A percentile compares a stretch with the other conserved stretches of the same genome.
These are phyloP conservation scores for Cucurbitaria berberidis DNA, from an alignment of 2,329 filamentous ascomycete species.

Conservation along the genomic window DNA sequence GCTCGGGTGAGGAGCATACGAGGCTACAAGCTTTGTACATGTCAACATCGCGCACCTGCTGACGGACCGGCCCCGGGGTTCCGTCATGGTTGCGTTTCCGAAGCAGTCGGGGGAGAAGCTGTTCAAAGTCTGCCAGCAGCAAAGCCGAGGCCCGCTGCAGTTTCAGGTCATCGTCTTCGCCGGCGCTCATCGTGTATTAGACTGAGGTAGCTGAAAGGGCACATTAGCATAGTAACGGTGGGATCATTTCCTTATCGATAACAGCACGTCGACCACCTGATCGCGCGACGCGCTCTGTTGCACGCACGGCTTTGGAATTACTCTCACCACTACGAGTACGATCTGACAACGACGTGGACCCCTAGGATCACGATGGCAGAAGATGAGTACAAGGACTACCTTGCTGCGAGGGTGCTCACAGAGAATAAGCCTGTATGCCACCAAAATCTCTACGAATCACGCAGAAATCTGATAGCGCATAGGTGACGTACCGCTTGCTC, in stretches of 20 bases:
- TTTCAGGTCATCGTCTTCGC: slow-evolving; percentile 55
- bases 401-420: slow-evolving; percentile 76
- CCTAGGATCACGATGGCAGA: slow-evolving; percentile 52
- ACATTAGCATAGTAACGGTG: slow-evolving; percentile 2
- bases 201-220: background rate
- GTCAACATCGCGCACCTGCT: slow-evolving; percentile 48
- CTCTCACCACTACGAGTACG: slow-evolving; percentile 2
- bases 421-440: slow-evolving; percentile 73
- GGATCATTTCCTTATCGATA: background rate
- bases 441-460: background rate
- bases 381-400: slow-evolving; percentile 70
- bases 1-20: slow-evolving; percentile 19
- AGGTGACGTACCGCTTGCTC: slow-evolving; percentile 87
- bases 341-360: slow-evolving; percentile 1
- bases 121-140: slow-evolving; percentile 38
- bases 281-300: slow-evolving; percentile 27
- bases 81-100: slow-evolving; percentile 41
- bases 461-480: slow-evolving; percentile 15
- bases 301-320: background rate
- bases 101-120: slow-evolving; percentile 45
- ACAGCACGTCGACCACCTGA: slow-evolving; percentile 36
- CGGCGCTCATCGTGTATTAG: slow-evolving; percentile 38
- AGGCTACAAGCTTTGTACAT: slow-evolving; percentile 48
- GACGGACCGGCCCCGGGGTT: slow-evolving; percentile 39
- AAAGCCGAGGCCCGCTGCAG: slow-evolving; percentile 52